Conservation (phyloP, 148 eudicot genomes). For the Oxyria digyna region DNA sequence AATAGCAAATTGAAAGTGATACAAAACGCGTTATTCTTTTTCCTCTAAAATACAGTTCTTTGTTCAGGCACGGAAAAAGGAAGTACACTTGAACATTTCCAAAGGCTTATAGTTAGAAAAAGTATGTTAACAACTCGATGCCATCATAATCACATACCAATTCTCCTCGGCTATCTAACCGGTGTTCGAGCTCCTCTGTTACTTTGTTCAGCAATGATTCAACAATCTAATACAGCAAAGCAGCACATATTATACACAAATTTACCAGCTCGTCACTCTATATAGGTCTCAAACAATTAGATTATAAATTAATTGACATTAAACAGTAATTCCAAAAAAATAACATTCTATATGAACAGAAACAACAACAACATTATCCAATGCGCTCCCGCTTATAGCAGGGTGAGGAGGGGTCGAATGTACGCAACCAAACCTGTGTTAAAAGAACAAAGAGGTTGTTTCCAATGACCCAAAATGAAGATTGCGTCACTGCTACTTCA, state of each 20-base stretch:
- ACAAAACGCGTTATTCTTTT: not conserved
- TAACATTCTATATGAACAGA: not conserved
- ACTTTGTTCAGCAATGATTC: conserved; percentile 8
- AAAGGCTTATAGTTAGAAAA: not conserved
- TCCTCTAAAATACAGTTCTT: not conserved
- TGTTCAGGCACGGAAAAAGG: not conserved
- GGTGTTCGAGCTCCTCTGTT: conserved; percentile 64
- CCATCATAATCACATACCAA: conserved; percentile 25
- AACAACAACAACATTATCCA: too few relatives aligned
- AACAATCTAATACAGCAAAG: conserved; percentile 3
- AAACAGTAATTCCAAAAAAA: not conserved
- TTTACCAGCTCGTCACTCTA: not conserved
- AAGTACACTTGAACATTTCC: not conserved
- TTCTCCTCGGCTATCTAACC: conserved; percentile 34
- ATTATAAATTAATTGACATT: not conserved
- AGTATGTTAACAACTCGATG: not conserved
- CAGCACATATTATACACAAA: not conserved
- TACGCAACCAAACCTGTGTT: too few relatives aligned
- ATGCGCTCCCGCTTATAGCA: too few relatives aligned
- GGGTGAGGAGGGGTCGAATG: too few relatives aligned
- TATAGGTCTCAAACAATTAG: not conserved
- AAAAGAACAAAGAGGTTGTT: too few relatives aligned
- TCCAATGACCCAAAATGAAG: too few relatives aligned
- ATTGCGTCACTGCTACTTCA: too few relatives aligned
- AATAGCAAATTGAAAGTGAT: not conserved